Evolutionary conservation across 2,329 filamentous ascomycete species (phyloP).

Genomic region (Tolypocladium ophioglossoides): DNA sequence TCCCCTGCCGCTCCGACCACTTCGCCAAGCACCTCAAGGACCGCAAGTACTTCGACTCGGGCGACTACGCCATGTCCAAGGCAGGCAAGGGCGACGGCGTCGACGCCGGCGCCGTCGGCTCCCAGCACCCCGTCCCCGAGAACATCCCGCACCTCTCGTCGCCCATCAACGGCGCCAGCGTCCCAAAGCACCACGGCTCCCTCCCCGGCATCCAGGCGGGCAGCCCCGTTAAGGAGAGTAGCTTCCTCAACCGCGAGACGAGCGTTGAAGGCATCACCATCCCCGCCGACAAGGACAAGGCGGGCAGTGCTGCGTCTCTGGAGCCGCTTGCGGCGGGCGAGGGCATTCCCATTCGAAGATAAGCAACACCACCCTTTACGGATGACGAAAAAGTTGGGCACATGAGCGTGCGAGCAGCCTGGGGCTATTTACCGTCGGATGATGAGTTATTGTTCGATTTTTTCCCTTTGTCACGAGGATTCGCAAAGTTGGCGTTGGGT

Average conservation of each 20-base stretch:
- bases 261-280: slow-evolving; percentile 45
- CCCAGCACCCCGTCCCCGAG: slow-evolving; percentile 87
- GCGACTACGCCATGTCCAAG: slow-evolving; percentile 93
- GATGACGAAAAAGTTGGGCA: not conserved
- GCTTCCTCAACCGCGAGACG: slow-evolving; percentile 74
- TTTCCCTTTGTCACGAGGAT: slow-evolving; percentile 1
- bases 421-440: not conserved
- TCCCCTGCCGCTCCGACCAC: slow-evolving; percentile 90
- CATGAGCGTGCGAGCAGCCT: not conserved
- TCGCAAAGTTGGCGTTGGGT: slow-evolving; percentile 6
- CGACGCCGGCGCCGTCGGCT: slow-evolving; percentile 87
- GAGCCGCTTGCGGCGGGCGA: slow-evolving; percentile 14
- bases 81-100: slow-evolving; percentile 93
- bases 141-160: slow-evolving; percentile 86
- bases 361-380: slow-evolving; percentile 7
- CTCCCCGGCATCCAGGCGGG: slow-evolving; percentile 47
- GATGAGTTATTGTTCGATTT: not conserved
- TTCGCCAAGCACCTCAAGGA: slow-evolving; percentile 98
- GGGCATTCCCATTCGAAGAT: slow-evolving; percentile 56
- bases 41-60: slow-evolving; percentile 96
- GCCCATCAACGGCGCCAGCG: slow-evolving; percentile 34
- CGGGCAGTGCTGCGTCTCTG: slow-evolving; percentile 11
- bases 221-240: slow-evolving; percentile 85
- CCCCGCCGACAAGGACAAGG: slow-evolving; percentile 26
- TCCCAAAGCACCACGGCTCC: slow-evolving; percentile 30